Percentiles rank a stretch among this genome's conserved stretches.
These are phyloP conservation scores for Colletotrichum spinosum DNA, from an alignment of 2,329 filamentous ascomycete genomes.

Conservation along the genomic window DNA sequence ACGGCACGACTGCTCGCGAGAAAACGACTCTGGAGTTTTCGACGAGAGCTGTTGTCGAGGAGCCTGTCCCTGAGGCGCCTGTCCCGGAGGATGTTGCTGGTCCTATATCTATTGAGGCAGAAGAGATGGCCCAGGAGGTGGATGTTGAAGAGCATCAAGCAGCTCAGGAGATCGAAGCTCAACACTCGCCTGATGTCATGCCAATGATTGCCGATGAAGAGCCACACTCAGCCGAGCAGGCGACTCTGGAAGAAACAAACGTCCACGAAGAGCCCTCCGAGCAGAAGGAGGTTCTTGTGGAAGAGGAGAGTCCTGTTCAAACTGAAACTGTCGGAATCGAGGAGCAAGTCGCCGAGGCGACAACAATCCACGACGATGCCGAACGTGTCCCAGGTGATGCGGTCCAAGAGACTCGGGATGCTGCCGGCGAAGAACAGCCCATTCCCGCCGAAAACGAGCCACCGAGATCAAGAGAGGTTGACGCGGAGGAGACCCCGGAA, in stretches of 20 bases:
- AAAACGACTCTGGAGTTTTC: slow-evolving; percentile 11
- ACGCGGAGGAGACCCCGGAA: too few relatives aligned
- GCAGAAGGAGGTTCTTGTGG: background rate
- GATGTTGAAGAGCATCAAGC: background rate
- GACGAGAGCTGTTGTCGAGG: slow-evolving; percentile 9
- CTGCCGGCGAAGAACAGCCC: too few relatives aligned
- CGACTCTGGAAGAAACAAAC: too few relatives aligned
- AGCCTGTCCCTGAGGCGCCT: background rate
- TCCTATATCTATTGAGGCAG: background rate
- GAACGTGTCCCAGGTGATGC: too few relatives aligned
- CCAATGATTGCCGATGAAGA: background rate
- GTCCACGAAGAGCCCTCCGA: background rate
- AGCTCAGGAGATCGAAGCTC: background rate
- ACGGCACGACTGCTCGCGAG: background rate
- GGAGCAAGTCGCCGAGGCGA: background rate
- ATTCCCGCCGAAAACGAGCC: too few relatives aligned
- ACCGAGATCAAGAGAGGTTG: too few relatives aligned
- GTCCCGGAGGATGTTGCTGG: background rate
- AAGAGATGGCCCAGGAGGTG: background rate
- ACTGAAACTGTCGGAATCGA: background rate
- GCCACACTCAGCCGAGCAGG: too few relatives aligned
- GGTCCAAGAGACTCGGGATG: too few relatives aligned
- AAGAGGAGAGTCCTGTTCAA: background rate
- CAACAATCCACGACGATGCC: too few relatives aligned
- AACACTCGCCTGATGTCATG: background rate